A percentile compares a stretch with the other conserved stretches of the same genome.
Evolutionary conservation across 768 basidiomycete species (phyloP).

Genomic region (Rhodosporidiobolus odoratus): DNA sequence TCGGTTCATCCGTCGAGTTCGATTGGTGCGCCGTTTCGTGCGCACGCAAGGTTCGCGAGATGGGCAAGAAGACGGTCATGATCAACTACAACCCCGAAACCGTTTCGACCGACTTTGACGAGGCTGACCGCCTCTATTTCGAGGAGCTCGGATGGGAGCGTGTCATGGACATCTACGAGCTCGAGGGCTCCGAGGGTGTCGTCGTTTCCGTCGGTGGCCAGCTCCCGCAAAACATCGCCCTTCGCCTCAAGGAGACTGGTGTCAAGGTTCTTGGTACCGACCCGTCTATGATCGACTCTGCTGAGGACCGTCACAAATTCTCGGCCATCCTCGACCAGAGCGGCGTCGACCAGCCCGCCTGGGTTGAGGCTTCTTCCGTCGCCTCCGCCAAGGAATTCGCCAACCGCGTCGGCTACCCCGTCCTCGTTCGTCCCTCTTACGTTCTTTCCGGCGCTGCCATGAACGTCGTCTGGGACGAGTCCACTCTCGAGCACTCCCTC

Average conservation of each 20-base stretch:
- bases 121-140: conserved; percentile 97
- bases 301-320: conserved; percentile 99
- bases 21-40: conserved; percentile 99
- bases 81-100: conserved; percentile 99
- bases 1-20: conserved; percentile 97
- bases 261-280: conserved; percentile 95
- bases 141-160: conserved; percentile 96
- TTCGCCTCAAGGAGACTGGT: conserved; percentile 81
- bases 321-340: conserved; percentile 90
- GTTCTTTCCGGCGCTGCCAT: conserved; percentile 98
- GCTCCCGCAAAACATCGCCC: conserved; percentile 96
- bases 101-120: conserved; percentile 98
- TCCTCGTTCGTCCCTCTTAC: conserved; percentile 96
- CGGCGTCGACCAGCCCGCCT: conserved; percentile 93
- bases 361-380: conserved; percentile 83
- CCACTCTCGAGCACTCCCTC: conserved; percentile 80
- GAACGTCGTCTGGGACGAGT: conserved; percentile 92
- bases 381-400: conserved; percentile 90
- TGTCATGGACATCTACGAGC: conserved; percentile 99
- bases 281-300: conserved; percentile 88
- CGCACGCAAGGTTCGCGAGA: conserved; percentile 80
- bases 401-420: conserved; percentile 81
- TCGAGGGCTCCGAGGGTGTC: conserved; percentile 86
- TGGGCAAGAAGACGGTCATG: conserved; percentile 96
- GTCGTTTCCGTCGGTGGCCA: conserved; percentile 97